Evolutionary conservation across 176 grass and related monocot genomes (phyloP).

Genomic region (Carex kokanica): DNA sequence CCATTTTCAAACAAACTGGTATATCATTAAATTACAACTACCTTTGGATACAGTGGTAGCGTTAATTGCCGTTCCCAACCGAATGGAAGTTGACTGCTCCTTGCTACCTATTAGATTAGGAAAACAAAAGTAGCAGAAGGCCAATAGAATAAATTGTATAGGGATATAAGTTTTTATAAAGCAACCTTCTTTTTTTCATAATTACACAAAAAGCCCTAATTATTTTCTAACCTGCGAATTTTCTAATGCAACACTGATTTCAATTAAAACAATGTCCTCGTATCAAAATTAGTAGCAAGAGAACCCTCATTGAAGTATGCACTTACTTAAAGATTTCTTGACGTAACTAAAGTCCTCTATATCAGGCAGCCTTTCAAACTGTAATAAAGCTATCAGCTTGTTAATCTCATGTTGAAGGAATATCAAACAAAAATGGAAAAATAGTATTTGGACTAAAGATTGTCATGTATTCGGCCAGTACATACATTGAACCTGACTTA

Average conservation of each 20-base stretch:
- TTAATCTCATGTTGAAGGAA: not conserved
- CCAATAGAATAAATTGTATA: not conserved
- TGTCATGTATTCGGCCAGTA: not conserved
- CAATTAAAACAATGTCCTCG: not conserved
- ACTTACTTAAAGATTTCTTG: conserved; percentile 44
- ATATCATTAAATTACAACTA: conserved; percentile 14
- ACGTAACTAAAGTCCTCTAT: conserved; percentile 86
- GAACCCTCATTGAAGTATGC: not conserved
- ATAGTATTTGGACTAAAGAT: not conserved
- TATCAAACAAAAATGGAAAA: conserved; percentile 10
- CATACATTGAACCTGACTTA: not conserved
- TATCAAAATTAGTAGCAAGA: not conserved
- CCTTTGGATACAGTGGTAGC: conserved; percentile 37
- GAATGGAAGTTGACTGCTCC: conserved; percentile 28
- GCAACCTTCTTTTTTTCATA: not conserved
- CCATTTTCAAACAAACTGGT: not conserved
- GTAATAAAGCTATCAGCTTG: conserved; percentile 16
- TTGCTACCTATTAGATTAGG: conserved; percentile 8
- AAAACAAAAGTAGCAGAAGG: not conserved
- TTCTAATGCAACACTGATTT: not conserved
- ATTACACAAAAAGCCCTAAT: not conserved
- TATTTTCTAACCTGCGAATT: not conserved
- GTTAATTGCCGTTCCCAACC: conserved; percentile 40
- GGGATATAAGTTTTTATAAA: not conserved
- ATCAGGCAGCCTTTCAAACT: conserved; percentile 55